Conservation (phyloP, 1,284 basidiomycete species). For the Porogramme epimiltina region DNA sequence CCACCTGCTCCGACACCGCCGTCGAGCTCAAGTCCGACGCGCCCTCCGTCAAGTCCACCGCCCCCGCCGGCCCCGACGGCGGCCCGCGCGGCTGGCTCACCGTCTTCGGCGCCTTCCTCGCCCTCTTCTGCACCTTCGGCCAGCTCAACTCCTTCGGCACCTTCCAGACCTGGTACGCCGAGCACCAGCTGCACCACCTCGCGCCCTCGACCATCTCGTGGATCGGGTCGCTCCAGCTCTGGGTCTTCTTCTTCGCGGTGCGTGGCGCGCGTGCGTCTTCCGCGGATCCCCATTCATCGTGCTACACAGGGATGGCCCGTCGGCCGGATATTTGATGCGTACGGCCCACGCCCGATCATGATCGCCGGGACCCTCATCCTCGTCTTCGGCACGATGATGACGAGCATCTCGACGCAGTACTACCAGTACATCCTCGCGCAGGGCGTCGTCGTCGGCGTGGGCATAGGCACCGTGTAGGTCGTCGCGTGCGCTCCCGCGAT, state of each 20-base stretch:
- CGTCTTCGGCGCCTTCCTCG: conserved; percentile 37
- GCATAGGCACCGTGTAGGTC: conserved; percentile 38
- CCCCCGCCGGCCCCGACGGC: conserved; percentile 29
- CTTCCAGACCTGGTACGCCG: conserved; percentile 47
- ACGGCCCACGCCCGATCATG: conserved; percentile 34
- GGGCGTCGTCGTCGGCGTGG: conserved; percentile 38
- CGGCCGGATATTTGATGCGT: conserved; percentile 38
- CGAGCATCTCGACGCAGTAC: conserved; percentile 37
- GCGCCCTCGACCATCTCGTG: conserved; percentile 45
- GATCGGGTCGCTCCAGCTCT: conserved; percentile 49
- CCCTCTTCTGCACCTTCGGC: conserved; percentile 40
- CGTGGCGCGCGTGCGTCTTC: conserved; percentile 11
- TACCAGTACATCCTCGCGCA: conserved; percentile 42
- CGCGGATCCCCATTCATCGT: neutral
- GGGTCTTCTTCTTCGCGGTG: conserved; percentile 42
- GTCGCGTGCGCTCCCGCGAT: neutral
- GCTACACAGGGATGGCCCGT: conserved; percentile 31
- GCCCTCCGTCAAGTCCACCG: conserved; percentile 7
- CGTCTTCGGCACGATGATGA: conserved; percentile 39
- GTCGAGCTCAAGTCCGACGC: conserved; percentile 11
- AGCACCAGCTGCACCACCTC: conserved; percentile 37
- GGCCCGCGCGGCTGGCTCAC: conserved; percentile 37
- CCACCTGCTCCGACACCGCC: conserved; percentile 10
- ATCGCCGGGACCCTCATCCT: conserved; percentile 34
- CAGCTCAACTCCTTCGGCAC: conserved; percentile 41